These are phyloP conservation scores for Thuidium tamariscinum DNA, from an alignment of 225 moss, liverwort and hornwort genomes.

Conservation along the genomic window DNA sequence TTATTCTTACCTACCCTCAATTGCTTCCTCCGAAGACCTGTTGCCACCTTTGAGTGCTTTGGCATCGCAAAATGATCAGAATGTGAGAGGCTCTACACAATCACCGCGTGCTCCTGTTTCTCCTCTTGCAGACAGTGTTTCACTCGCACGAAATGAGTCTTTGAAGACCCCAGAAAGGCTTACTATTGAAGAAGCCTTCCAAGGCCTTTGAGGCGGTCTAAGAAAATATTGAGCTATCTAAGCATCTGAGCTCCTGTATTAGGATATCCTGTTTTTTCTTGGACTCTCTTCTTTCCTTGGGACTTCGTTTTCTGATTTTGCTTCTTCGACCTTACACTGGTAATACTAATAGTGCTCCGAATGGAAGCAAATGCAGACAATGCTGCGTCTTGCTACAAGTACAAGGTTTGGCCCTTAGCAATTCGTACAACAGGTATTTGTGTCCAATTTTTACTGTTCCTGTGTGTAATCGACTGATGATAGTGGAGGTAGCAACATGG, in stretches of 20 bases:
- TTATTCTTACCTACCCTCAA: slow-evolving; percentile 31
- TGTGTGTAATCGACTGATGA: neutral
- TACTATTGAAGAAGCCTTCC: slow-evolving; percentile 32
- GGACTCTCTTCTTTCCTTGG: neutral
- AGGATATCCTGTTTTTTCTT: neutral
- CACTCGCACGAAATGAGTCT: neutral
- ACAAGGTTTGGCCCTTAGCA: neutral
- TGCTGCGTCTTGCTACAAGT: slow-evolving; percentile 10
- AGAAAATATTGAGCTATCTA: neutral
- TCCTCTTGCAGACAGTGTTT: neutral
- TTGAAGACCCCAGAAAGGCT: slow-evolving; percentile 8
- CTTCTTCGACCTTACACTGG: neutral
- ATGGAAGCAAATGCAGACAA: slow-evolving; percentile 6
- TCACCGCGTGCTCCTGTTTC: slow-evolving; percentile 5
- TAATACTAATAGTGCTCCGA: neutral
- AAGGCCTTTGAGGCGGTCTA: slow-evolving; percentile 19
- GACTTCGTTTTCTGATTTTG: neutral
- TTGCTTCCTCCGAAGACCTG: slow-evolving; percentile 7
- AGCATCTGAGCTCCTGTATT: neutral
- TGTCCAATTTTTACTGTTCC: neutral
- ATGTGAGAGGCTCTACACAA: neutral
- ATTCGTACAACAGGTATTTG: neutral
- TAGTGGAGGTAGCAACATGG: neutral
- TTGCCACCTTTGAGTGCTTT: neutral
- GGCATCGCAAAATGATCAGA: neutral